These are phyloP conservation scores for Cupressus sempervirens DNA, from an alignment of 75 land plant species.

Conservation along the genomic window DNA sequence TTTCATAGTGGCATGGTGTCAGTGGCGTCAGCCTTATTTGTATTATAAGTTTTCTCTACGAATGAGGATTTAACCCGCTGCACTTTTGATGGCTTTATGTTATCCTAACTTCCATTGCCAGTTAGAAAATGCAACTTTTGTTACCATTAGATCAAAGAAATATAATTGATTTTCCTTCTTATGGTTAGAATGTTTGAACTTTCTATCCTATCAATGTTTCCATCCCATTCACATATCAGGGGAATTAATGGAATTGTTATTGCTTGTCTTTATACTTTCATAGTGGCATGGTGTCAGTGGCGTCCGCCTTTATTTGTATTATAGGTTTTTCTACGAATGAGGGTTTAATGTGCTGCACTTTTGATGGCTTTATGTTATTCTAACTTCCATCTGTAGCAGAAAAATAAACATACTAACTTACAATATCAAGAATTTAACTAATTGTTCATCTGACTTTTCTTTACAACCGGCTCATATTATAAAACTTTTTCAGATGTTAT, in stretches of 20 bases:
- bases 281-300: not conserved
- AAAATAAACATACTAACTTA: too few relatives aligned
- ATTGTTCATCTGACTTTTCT: too few relatives aligned
- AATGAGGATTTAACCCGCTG: not conserved
- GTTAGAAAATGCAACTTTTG: not conserved
- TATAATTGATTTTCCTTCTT: too few relatives aligned
- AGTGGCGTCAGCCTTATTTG: not conserved
- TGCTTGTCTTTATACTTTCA: not conserved
- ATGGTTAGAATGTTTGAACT: not conserved
- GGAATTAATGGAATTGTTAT: not conserved
- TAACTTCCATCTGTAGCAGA: not conserved
- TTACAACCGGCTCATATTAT: too few relatives aligned
- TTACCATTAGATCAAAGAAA: too few relatives aligned
- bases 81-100: too few relatives aligned
- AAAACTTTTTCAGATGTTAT: too few relatives aligned
- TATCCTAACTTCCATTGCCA: not conserved
- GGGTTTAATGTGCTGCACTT: not conserved
- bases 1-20: not conserved
- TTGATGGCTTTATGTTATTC: not conserved
- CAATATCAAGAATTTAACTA: too few relatives aligned
- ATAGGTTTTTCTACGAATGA: not conserved
- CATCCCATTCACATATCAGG: not conserved
- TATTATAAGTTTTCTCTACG: not conserved
- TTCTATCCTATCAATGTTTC: not conserved
- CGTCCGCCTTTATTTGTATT: not conserved